These are phyloP conservation scores for Leptomonas seymouri DNA, from an alignment of 208 protist genomes.

Conservation along the genomic window DNA sequence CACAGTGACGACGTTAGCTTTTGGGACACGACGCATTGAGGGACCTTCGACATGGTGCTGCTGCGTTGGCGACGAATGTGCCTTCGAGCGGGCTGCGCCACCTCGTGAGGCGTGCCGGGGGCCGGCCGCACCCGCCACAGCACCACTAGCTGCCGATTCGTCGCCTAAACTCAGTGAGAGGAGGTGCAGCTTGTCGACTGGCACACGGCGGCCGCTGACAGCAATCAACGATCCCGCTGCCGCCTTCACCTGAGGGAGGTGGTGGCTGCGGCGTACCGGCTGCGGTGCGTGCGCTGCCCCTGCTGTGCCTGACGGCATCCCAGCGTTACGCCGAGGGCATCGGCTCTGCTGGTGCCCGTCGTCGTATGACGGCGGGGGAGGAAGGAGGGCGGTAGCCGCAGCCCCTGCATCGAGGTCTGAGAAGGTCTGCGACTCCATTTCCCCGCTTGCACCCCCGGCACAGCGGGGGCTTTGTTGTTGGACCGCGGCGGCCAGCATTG, in stretches of 20 bases:
- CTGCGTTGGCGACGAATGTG: slow-evolving; percentile 1
- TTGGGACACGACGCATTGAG: slow-evolving; percentile 50
- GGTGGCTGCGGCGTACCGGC: slow-evolving; percentile 24
- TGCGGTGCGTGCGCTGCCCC: slow-evolving; percentile 16
- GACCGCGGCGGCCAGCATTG: slow-evolving; percentile 31
- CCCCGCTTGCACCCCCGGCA: neutral
- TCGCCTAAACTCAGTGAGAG: slow-evolving; percentile 35
- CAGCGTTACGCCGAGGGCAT: neutral
- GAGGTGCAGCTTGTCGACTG: slow-evolving; percentile 76
- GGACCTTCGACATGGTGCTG: slow-evolving; percentile 36
- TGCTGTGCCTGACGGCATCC: neutral
- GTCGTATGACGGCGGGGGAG: slow-evolving; percentile 17
- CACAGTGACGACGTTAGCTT: slow-evolving; percentile 24
- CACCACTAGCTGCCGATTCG: neutral
- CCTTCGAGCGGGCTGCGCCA: neutral
- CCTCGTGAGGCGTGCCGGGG: neutral
- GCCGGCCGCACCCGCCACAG: neutral
- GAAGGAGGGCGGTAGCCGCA: neutral
- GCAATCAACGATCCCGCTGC: slow-evolving; percentile 61
- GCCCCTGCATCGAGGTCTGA: slow-evolving; percentile 6
- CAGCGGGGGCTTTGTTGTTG: slow-evolving; percentile 24
- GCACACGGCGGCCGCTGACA: slow-evolving; percentile 77
- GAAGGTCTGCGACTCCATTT: slow-evolving; percentile 8
- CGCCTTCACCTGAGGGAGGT: slow-evolving; percentile 39
- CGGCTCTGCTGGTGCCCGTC: slow-evolving; percentile 4